Conservation (phyloP, 2,329 filamentous ascomycete genomes). For the Madurella fahalii region DNA sequence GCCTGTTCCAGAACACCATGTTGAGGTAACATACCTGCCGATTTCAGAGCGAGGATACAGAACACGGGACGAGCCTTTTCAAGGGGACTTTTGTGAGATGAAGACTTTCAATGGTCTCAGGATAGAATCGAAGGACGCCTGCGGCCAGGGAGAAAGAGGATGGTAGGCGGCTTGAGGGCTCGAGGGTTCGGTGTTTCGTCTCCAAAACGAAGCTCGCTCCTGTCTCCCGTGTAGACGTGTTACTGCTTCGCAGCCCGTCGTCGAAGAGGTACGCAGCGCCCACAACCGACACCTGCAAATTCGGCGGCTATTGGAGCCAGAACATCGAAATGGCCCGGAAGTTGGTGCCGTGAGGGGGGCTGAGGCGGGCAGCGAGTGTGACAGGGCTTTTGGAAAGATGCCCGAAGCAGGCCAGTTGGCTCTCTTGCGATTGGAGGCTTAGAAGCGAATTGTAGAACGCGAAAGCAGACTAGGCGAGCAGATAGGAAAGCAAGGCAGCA, state of each 20-base stretch:
- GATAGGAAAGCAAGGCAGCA: conserved; percentile 11
- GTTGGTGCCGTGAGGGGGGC: conserved; percentile 2
- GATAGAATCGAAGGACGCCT: conserved; percentile 50
- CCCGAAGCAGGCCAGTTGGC: neutral
- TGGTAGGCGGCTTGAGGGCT: conserved; percentile 29
- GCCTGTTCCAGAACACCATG: no score
- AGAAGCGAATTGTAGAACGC: conserved; percentile 8
- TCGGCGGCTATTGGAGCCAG: conserved; percentile 20
- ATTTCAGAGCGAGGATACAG: neutral
- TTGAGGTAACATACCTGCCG: conserved; percentile 5
- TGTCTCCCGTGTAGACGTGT: conserved; percentile 41
- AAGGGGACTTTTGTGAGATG: neutral
- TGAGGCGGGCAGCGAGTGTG: conserved; percentile 5
- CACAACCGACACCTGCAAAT: conserved; percentile 24
- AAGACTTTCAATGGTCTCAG: conserved; percentile 27
- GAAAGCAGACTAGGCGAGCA: conserved; percentile 9
- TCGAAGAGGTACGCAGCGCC: conserved; percentile 21
- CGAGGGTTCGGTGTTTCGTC: conserved; percentile 38
- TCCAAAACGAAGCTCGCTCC: conserved; percentile 40
- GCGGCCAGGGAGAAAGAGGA: conserved; percentile 46
- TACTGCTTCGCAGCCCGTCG: conserved; percentile 25
- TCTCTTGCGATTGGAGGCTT: neutral
- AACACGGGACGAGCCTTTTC: neutral
- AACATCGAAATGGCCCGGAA: conserved; percentile 22
- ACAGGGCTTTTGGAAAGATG: neutral